Percentiles rank a stretch among this genome's conserved stretches.
Conservation (phyloP, 305 asterid genomes). For the Fraxinus platypoda region DNA sequence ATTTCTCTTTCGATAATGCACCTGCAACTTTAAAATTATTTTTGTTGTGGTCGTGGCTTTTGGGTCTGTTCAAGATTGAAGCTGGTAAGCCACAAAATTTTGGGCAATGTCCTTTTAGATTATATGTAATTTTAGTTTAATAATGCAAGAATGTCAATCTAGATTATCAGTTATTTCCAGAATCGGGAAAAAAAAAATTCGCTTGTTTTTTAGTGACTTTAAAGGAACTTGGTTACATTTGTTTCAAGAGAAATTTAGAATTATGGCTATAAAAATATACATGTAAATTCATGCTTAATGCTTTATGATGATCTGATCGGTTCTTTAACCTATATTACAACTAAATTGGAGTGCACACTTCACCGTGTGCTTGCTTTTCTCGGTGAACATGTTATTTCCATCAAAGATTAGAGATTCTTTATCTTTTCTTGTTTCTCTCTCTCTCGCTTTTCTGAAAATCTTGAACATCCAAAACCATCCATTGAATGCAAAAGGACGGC, state of each 20-base stretch:
- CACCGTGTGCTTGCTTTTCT: not conserved
- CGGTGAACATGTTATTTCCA: not conserved
- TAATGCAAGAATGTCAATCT: not conserved
- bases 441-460: not conserved
- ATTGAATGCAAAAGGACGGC: not conserved
- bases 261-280: not conserved
- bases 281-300: not conserved
- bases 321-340: not conserved
- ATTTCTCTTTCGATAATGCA: not conserved
- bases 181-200: not conserved
- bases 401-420: not conserved
- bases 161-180: not conserved
- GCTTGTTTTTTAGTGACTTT: not conserved
- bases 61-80: constrained; percentile 7
- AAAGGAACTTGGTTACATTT: not conserved
- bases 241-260: not conserved
- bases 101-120: not conserved
- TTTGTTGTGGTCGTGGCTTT: constrained; percentile 9
- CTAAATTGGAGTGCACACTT: not conserved
- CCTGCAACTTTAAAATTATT: not conserved
- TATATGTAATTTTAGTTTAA: not conserved
- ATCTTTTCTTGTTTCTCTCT: not conserved
- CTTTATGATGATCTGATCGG: not conserved
- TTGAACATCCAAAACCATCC: not conserved
- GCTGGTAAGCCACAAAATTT: not conserved